Conservation (phyloP, 2,329 filamentous ascomycete genomes). For the Malbranchea zuffiana region DNA sequence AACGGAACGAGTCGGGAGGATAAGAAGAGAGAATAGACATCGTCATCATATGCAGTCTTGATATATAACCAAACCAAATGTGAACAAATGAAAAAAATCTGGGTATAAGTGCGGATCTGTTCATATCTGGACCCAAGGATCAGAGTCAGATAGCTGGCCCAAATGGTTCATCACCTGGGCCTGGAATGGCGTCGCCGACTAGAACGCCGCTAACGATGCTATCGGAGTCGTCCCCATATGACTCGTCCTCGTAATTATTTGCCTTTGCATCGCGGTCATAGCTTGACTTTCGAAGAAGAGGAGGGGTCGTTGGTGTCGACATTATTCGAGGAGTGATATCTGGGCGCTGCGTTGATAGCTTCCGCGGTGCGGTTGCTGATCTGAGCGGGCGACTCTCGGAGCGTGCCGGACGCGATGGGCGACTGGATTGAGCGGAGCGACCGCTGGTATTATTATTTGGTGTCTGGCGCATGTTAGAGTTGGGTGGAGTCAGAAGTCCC, state of each 20-base stretch:
- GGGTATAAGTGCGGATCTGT: neutral
- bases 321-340: conserved; percentile 15
- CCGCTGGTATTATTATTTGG: conserved; percentile 36
- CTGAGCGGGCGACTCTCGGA: conserved; percentile 29
- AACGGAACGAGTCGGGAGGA: neutral
- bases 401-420: conserved; percentile 16
- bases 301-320: conserved; percentile 40
- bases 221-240: conserved; percentile 41
- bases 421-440: conserved; percentile 19
- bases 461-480: conserved; percentile 57
- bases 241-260: conserved; percentile 36
- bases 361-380: conserved; percentile 19
- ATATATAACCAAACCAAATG: conserved; percentile 3
- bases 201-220: conserved; percentile 28
- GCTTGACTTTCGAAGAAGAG: conserved; percentile 43
- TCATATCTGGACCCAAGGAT: neutral
- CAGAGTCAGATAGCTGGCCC: conserved; percentile 13
- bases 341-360: conserved; percentile 23
- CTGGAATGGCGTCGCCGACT: conserved; percentile 1
- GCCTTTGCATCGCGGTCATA: conserved; percentile 52
- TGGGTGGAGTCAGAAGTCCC: conserved; percentile 81
- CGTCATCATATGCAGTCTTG: conserved; percentile 12
- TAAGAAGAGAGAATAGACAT: conserved; percentile 10
- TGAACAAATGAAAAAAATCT: conserved; percentile 1
- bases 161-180: conserved; percentile 12